Base-by-base conservation (phyloP, 257 asterid species). In the Cordia subcordata region DNA sequence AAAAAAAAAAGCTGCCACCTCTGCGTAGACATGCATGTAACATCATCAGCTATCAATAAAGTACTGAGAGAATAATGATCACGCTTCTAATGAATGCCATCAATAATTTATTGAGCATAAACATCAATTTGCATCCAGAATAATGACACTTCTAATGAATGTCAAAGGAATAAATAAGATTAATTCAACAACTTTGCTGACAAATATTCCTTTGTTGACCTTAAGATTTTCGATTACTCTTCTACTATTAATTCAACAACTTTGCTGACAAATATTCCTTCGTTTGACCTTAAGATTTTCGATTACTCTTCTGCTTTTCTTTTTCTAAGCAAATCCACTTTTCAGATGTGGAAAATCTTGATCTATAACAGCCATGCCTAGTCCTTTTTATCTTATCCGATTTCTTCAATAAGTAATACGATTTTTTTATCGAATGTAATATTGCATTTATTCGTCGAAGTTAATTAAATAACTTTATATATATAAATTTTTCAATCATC, bases 281-380 rank as follows among this genome's bases (percentile, higher is more conserved):
- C 4, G n/a, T 47, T n/a, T 47, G 56, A 60, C 46, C 40, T 60
- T 11, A 23, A 4, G 49, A 27, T 60, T 47, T n/a, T 57, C 49
- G 6, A 35, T 1, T 10, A 6, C 6, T 27, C 3, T 27, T 27
- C 11, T 11, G 8, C 18, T 39, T n/a, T n/a, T n/a, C n/a, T 57
- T 37, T 57, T 3, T 5, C 13, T 8, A 57, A 13, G 13, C 37
- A 38, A 38, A 38, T 61, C 49, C 14, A n/a, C 13, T 11, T 11
- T 5, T 60, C 20, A 46, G 47, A n/a, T 60, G 21, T 12, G 0
- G 5, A 60, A 37, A 60, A 21, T 53, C 44, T 53, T 15, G 35
- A 27, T 27, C 3, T 27, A 6, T 27, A 6, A 27, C 35, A 27
- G 3, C 35, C 6, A 3, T 27, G 4, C 35, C 35, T 27, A 3